Conservation (phyloP, 2,329 filamentous ascomycete genomes). For the Ascochyta pisi region DNA sequence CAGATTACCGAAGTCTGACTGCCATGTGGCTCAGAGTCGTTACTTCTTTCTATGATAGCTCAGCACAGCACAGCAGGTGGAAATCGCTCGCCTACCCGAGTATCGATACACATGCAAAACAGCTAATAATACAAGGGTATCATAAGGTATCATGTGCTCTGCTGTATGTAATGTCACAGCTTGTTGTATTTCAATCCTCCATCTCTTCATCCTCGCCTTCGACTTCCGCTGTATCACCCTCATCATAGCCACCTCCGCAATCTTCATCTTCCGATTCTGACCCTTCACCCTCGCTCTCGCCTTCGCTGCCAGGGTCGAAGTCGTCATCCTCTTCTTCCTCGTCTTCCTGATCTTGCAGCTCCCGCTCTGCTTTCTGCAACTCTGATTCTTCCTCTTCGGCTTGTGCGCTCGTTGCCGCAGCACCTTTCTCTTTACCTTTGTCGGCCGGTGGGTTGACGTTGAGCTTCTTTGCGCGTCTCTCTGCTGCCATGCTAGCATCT, state of each 20-base stretch:
- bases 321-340: conserved; percentile 52
- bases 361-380: conserved; percentile 48
- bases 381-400: conserved; percentile 48
- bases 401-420: conserved; percentile 18
- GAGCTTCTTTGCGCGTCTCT: conserved; percentile 65
- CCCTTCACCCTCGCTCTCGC: conserved; percentile 50
- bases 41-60: background rate
- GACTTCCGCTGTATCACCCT: conserved; percentile 32
- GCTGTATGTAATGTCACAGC: background rate
- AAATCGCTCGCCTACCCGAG: background rate
- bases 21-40: background rate
- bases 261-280: conserved; percentile 46
- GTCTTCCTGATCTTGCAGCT: conserved; percentile 49
- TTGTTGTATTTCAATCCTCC: conserved; percentile 31
- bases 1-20: background rate
- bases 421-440: conserved; percentile 35
- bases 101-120: background rate
- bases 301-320: conserved; percentile 51
- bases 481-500: conserved; percentile 68
- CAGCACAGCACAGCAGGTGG: background rate
- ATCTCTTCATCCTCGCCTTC: conserved; percentile 38
- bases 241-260: conserved; percentile 42
- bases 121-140: background rate
- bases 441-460: conserved; percentile 56
- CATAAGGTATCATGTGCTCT: background rate